Conservation (phyloP, 352 stramenopile genomes). For the Phytophthora syringae region DNA sequence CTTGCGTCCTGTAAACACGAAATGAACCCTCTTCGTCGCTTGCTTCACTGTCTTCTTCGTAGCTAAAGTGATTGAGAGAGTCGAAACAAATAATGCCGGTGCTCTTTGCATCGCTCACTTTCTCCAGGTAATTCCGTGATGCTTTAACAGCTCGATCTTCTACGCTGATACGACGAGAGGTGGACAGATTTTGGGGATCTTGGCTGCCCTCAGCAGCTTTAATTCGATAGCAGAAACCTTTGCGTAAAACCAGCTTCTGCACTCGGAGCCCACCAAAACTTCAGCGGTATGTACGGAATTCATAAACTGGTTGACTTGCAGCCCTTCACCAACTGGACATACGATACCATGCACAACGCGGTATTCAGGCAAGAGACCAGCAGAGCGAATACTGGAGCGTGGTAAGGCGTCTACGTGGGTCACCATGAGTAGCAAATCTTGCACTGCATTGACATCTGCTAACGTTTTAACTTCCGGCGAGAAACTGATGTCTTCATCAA, state of each 20-base stretch:
- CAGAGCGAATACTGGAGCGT: slow-evolving; percentile 9
- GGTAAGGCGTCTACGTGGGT: slow-evolving; percentile 40
- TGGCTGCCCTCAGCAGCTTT: slow-evolving; percentile 18
- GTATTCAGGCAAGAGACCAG: slow-evolving; percentile 32
- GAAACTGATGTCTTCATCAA: slow-evolving; percentile 11
- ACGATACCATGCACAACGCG: slow-evolving; percentile 46
- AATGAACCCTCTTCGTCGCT: neutral
- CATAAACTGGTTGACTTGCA: slow-evolving; percentile 13
- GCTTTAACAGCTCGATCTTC: slow-evolving; percentile 20
- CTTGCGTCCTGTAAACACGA: slow-evolving; percentile 32
- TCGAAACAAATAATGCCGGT: slow-evolving; percentile 18
- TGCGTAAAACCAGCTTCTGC: slow-evolving; percentile 44
- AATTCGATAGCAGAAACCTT: slow-evolving; percentile 43
- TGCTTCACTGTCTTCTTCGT: neutral
- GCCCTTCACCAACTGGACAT: slow-evolving; percentile 24
- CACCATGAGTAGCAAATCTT: slow-evolving; percentile 33
- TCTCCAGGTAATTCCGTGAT: slow-evolving; percentile 19
- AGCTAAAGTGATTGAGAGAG: neutral
- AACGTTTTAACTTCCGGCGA: slow-evolving; percentile 1
- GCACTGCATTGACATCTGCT: neutral
- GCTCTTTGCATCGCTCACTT: neutral
- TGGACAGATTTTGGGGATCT: neutral
- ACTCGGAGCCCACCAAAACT: slow-evolving; percentile 36
- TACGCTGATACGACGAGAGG: slow-evolving; percentile 4
- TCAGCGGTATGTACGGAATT: slow-evolving; percentile 30